A percentile compares a stretch with the other conserved stretches of the same genome.
Conservation (phyloP, 768 basidiomycete species). For the Russula sp. region DNA sequence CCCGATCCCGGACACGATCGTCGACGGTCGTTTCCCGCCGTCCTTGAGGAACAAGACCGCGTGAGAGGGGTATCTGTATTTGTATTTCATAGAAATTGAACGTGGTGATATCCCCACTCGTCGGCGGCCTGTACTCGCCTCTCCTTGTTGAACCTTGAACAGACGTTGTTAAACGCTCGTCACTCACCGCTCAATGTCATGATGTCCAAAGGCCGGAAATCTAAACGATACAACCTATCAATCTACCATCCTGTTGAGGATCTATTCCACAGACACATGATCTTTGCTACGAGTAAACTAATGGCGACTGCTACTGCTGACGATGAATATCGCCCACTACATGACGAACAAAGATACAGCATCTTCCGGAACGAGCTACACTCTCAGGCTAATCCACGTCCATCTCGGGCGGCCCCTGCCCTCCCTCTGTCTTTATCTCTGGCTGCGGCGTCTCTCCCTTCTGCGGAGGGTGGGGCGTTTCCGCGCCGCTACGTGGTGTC, state of each 20-base stretch:
- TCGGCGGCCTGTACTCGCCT: too few species aligned
- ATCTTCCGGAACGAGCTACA: not conserved
- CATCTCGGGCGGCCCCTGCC: slow-evolving; percentile 60
- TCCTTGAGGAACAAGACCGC: slow-evolving; percentile 1
- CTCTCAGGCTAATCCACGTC: slow-evolving; percentile 59
- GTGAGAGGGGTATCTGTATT: not conserved
- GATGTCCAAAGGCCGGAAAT: not conserved
- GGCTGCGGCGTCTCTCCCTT: slow-evolving; percentile 31
- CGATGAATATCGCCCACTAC: slow-evolving; percentile 8
- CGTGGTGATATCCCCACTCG: too few species aligned
- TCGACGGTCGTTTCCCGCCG: slow-evolving; percentile 30
- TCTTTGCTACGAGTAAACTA: not conserved
- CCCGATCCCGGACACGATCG: slow-evolving; percentile 36
- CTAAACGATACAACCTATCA: slow-evolving; percentile 1
- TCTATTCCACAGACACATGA: slow-evolving; percentile 1
- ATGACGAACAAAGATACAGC: slow-evolving; percentile 7
- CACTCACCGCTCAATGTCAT: too few species aligned
- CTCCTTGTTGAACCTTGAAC: too few species aligned
- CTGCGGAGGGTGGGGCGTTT: slow-evolving; percentile 45
- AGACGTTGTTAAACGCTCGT: too few species aligned
- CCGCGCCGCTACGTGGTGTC: slow-evolving; percentile 62
- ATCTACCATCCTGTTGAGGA: not conserved
- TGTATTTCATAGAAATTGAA: too few species aligned
- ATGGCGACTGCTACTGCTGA: not conserved
- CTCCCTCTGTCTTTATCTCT: slow-evolving; percentile 35